phyloP scores from a whole-genome alignment of 2,329 filamentous ascomycete species.

The Arthrobotrys conoides region DNA sequence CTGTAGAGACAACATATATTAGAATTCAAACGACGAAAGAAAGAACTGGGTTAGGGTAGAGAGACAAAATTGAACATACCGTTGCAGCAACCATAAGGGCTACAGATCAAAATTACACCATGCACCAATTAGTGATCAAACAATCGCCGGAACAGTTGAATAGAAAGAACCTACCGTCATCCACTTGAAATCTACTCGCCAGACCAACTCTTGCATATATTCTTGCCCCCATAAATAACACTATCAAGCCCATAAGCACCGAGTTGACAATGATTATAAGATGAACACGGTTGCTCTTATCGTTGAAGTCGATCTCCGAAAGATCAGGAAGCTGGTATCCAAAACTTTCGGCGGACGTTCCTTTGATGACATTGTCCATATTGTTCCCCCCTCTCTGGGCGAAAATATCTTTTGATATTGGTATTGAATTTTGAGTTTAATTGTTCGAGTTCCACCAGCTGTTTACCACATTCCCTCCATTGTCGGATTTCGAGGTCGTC shows the following conservation, averaged over 20 bases:
- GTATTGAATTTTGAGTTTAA: constrained; percentile 7
- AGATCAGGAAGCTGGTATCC: constrained; percentile 55
- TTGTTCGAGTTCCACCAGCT: constrained; percentile 6
- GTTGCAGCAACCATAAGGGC: constrained; percentile 53
- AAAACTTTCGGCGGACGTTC: constrained; percentile 57
- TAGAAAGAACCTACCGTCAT: constrained; percentile 37
- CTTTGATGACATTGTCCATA: constrained; percentile 45
- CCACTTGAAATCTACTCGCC: constrained; percentile 50
- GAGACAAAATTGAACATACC: constrained; percentile 20
- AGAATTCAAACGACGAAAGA: not conserved
- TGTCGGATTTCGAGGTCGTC: constrained; percentile 4
- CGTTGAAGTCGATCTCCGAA: constrained; percentile 54
- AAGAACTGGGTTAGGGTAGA: not conserved
- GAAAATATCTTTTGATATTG: not conserved
- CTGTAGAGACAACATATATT: constrained; percentile 9
- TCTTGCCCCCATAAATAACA: constrained; percentile 52
- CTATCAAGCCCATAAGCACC: constrained; percentile 53
- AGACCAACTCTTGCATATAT: constrained; percentile 56
- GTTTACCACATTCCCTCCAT: constrained; percentile 42
- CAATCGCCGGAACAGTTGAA: not conserved
- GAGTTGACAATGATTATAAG: constrained; percentile 51
- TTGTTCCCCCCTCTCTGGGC: constrained; percentile 15
- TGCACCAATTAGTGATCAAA: not conserved
- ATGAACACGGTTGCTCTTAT: constrained; percentile 45
- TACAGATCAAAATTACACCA: not conserved